These are phyloP conservation scores for Rhododendron simsii DNA, from an alignment of 148 eudicot species.

Conservation along the genomic window DNA sequence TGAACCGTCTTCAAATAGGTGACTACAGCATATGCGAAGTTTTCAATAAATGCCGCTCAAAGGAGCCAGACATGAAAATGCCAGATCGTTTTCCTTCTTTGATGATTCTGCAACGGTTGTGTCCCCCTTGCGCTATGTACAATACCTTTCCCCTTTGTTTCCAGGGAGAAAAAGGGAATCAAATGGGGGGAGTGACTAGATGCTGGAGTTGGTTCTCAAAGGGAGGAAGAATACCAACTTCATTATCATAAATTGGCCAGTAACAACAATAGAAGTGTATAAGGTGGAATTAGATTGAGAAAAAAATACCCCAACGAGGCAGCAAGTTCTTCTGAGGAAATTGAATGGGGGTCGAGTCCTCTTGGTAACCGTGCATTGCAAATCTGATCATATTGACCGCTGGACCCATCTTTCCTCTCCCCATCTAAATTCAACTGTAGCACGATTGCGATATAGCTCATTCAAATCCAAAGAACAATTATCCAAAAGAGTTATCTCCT, in stretches of 20 bases:
- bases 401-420: constrained; percentile 62
- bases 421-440: constrained; percentile 61
- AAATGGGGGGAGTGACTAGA: background rate
- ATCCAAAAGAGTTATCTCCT: background rate
- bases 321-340: constrained; percentile 89
- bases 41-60: background rate
- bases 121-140: background rate
- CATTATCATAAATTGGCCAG: background rate
- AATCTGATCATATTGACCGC: constrained; percentile 79
- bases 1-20: background rate
- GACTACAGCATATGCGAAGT: background rate
- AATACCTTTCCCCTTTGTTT: background rate
- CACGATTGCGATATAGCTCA: background rate
- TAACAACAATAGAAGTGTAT: background rate
- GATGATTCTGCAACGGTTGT: background rate
- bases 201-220: background rate
- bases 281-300: background rate
- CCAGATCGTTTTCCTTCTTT: background rate
- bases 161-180: background rate
- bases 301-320: constrained; percentile 89
- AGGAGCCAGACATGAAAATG: background rate
- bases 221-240: background rate
- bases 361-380: constrained; percentile 93
- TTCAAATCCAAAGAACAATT: background rate
- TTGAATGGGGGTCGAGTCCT: constrained; percentile 96